Percentiles rank a stretch among this genome's conserved stretches.
Conservation (phyloP, 352 stramenopile species). For the Achlya hypogyna region DNA sequence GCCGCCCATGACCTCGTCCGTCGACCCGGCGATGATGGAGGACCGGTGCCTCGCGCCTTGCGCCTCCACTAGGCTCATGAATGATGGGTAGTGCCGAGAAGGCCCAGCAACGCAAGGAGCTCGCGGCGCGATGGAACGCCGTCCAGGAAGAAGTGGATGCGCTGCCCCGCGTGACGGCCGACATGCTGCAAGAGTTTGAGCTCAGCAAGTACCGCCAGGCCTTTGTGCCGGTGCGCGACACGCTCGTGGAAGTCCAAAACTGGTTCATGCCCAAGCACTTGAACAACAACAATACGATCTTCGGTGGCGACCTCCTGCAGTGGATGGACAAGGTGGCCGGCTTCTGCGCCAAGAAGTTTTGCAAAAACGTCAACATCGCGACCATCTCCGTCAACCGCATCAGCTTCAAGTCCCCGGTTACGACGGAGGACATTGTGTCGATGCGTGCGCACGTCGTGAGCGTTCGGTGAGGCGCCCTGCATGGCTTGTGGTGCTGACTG, state of each 20-base stretch:
- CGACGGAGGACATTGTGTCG: slow-evolving; percentile 42
- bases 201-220: slow-evolving; percentile 27
- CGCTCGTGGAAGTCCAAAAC: slow-evolving; percentile 57
- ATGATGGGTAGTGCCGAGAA: slow-evolving; percentile 17
- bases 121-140: slow-evolving; percentile 32
- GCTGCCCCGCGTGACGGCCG: slow-evolving; percentile 36
- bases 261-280: slow-evolving; percentile 60
- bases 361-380: slow-evolving; percentile 65
- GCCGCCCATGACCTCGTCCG: slow-evolving; percentile 35
- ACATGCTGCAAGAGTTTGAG: slow-evolving; percentile 42
- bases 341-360: slow-evolving; percentile 62
- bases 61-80: not conserved
- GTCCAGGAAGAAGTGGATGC: slow-evolving; percentile 39
- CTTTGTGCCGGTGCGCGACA: slow-evolving; percentile 43
- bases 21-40: slow-evolving; percentile 30
- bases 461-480: slow-evolving; percentile 31
- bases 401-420: slow-evolving; percentile 61
- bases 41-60: slow-evolving; percentile 25
- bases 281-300: slow-evolving; percentile 64
- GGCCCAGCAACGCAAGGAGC: slow-evolving; percentile 30
- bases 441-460: slow-evolving; percentile 50
- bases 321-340: slow-evolving; percentile 61
- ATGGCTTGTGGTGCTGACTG: slow-evolving; percentile 9
- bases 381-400: slow-evolving; percentile 70
- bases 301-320: slow-evolving; percentile 48